Base-by-base conservation (phyloP, 106 monocot genomes). In the Acanthochlamys bracteata region DNA sequence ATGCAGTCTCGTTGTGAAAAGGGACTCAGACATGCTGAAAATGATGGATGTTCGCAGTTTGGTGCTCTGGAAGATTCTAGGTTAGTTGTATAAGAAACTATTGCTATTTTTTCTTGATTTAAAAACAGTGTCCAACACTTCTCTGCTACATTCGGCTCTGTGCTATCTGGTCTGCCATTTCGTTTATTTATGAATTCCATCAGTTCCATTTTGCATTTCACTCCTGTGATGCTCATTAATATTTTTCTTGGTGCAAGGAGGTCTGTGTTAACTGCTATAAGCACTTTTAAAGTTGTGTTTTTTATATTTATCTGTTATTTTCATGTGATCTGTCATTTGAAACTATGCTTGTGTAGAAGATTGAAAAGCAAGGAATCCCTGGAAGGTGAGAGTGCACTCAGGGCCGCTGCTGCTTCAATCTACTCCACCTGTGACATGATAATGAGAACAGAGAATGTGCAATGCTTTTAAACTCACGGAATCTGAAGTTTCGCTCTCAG, bases 1-100 rank as follows among this genome's bases (percentile, higher is more conserved):
- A 87, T 96, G 83, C 82, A 79, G 67, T 26, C 61, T 14, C 74
- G 78, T 26, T 87, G 95, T 63, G 84, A 96, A 14, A 79, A 77
- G 64, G 84, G 87, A 7, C 65, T 96, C 12, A 84, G 70, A 55
- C 74, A 64, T 84, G 74, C 73, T 39, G 49, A 60, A 49, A 55
- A 59, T 3, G 74, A 84, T 53, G 51, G 47, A 16, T 55, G 69
- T 20, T 9, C 75, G 21, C 55, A 24, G 10, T 16, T 60, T n/a
- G 66, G 74, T 22, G 55, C 75, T 17, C 60, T 66, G 15, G 71
- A 74, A 22, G 76, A 79, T 52, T 33, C 72, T 11, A 82, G 90
- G 90, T 87, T 64, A n/a, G n/a, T n/a, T n/a, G n/a, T n/a, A n/a
- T n/a, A n/a, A n/a, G n/a, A n/a, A n/a, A n/a, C n/a, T n/a, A n/a